Percentiles rank a stretch among this genome's conserved stretches.
These are phyloP conservation scores for Penicillium steckii DNA, from an alignment of 495 filamentous ascomycete species.

Conservation along the genomic window DNA sequence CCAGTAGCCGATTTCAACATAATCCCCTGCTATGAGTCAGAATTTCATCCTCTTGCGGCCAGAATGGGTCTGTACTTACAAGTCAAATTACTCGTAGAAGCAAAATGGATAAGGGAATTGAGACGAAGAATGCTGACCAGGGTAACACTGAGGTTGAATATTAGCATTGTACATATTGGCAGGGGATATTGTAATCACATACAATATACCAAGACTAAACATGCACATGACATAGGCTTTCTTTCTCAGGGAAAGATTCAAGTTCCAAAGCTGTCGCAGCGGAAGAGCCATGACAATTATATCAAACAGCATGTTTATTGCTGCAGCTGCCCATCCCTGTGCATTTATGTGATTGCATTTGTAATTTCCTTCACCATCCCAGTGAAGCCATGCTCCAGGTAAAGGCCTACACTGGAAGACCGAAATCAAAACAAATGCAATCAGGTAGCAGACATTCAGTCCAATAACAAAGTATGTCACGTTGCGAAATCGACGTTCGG, in stretches of 20 bases:
- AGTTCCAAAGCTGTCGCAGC: conserved; percentile 28
- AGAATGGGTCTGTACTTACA: conserved; percentile 28
- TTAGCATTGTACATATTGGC: conserved; percentile 4
- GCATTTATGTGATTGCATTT: conserved; percentile 43
- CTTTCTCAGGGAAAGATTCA: conserved; percentile 29
- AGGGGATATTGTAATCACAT: conserved; percentile 3
- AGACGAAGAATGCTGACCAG: conserved; percentile 35
- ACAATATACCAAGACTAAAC: conserved; percentile 40
- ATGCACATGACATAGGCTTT: conserved; percentile 36
- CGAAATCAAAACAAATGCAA: conserved; percentile 38
- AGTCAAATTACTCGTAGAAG: conserved; percentile 28
- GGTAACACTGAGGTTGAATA: conserved; percentile 21
- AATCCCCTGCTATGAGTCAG: conserved; percentile 28
- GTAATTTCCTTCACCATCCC: conserved; percentile 36
- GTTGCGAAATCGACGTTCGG: conserved; percentile 27
- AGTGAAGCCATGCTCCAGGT: conserved; percentile 37
- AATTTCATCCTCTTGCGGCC: no score
- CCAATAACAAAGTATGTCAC: conserved; percentile 31
- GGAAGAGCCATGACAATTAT: conserved; percentile 45
- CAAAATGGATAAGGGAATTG: conserved; percentile 33
- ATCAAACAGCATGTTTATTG: conserved; percentile 49
- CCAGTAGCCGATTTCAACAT: conserved; percentile 34
- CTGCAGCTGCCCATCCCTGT: conserved; percentile 38
- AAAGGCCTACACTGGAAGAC: conserved; percentile 45
- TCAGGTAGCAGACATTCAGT: conserved; percentile 36